These are phyloP conservation scores for Boletus vinaceobasis DNA, from an alignment of 768 basidiomycete species.

Conservation along the genomic window DNA sequence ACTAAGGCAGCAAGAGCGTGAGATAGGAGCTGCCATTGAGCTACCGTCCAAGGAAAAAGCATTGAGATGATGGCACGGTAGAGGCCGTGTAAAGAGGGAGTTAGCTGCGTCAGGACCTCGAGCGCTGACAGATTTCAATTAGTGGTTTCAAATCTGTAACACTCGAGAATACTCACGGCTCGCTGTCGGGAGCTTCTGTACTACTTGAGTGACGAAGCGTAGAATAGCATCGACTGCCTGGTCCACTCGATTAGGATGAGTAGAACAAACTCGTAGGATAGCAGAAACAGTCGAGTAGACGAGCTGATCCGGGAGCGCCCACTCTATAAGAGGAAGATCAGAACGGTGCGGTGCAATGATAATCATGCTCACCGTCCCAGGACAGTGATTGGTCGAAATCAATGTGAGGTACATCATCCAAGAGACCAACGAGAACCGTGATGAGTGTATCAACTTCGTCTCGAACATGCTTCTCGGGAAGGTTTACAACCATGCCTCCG, in stretches of 20 bases:
- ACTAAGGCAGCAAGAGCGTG: constrained; percentile 57
- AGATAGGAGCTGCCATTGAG: constrained; percentile 61
- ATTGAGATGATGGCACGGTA: constrained; percentile 83
- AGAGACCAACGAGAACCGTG: constrained; percentile 59
- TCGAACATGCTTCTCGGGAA: constrained; percentile 50
- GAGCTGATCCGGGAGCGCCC: constrained; percentile 84
- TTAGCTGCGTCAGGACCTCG: constrained; percentile 69
- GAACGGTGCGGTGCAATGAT: neutral
- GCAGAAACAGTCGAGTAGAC: constrained; percentile 77
- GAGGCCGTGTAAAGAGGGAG: constrained; percentile 81
- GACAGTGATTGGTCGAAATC: constrained; percentile 77
- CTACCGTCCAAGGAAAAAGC: constrained; percentile 66
- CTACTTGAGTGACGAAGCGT: constrained; percentile 53
- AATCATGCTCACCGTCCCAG: constrained; percentile 62
- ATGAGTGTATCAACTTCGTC: constrained; percentile 52
- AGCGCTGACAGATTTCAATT: constrained; percentile 43
- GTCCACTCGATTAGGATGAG: constrained; percentile 47
- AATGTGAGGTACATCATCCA: constrained; percentile 68
- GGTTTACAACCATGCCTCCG: constrained; percentile 69
- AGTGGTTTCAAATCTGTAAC: neutral
- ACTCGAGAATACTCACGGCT: constrained; percentile 43
- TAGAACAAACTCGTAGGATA: constrained; percentile 60
- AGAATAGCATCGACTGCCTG: constrained; percentile 58
- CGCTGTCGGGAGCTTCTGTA: constrained; percentile 51
- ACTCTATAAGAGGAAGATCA: constrained; percentile 49